phyloP scores from a whole-genome alignment of 2,329 filamentous ascomycete genomes.

The Aspergillus sergii region DNA sequence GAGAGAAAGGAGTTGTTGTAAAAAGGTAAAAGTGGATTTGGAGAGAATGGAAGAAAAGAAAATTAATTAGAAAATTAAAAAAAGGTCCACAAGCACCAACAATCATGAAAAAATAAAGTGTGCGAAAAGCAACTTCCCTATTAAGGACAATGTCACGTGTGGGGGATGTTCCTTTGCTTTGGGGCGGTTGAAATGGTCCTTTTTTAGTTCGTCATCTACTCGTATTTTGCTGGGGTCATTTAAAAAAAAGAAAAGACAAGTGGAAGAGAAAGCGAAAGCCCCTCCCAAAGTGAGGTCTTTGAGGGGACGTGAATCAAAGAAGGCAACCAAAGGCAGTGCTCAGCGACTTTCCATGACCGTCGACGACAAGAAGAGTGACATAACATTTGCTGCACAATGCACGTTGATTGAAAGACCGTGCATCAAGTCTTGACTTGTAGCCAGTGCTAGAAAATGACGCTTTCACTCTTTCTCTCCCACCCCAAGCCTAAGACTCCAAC shows the following conservation, averaged over 20 bases:
- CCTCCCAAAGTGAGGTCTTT: neutral
- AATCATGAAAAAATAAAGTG: conserved; percentile 4
- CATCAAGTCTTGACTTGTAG: neutral
- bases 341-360: neutral
- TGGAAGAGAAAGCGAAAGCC: conserved; percentile 9
- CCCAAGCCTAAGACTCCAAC: neutral
- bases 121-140: conserved; percentile 16
- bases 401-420: neutral
- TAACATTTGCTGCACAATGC: conserved; percentile 3
- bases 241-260: neutral
- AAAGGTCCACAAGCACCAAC: conserved; percentile 6
- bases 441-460: neutral
- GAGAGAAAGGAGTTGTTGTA: neutral
- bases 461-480: neutral
- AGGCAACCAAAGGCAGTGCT: conserved; percentile 14
- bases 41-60: neutral
- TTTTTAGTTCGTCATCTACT: conserved; percentile 1
- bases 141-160: conserved; percentile 25
- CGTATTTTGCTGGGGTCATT: neutral
- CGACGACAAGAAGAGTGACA: neutral
- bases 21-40: neutral
- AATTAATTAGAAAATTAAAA: conserved; percentile 3
- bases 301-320: conserved; percentile 7
- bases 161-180: conserved; percentile 11
- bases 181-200: conserved; percentile 2